Evolutionary conservation across 176 grass and related monocot species (phyloP).

Genomic region (Lolium rigidum): DNA sequence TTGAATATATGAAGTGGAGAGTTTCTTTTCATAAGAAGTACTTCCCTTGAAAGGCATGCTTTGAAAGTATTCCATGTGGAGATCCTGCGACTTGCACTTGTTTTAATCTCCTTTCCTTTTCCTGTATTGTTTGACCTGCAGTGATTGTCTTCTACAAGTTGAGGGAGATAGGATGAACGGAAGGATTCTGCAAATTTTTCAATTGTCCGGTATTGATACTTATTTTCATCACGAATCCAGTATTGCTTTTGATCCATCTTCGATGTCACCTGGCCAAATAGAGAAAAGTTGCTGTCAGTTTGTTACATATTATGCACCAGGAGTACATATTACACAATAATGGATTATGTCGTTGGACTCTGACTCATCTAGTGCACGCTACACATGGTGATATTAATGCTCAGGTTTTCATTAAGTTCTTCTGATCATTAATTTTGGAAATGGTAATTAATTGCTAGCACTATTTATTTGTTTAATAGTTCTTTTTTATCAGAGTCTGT

Average conservation of each 20-base stretch:
- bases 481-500: slow-evolving; percentile 15
- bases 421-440: slow-evolving; percentile 1
- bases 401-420: background rate
- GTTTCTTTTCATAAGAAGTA: slow-evolving; percentile 83
- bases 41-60: slow-evolving; percentile 87
- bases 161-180: slow-evolving; percentile 45
- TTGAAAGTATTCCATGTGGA: slow-evolving; percentile 87
- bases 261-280: slow-evolving; percentile 72
- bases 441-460: background rate
- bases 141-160: slow-evolving; percentile 39
- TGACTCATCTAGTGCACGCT: slow-evolving; percentile 17
- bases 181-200: slow-evolving; percentile 70
- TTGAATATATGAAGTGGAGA: slow-evolving; percentile 95
- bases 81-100: slow-evolving; percentile 49
- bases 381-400: slow-evolving; percentile 18
- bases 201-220: slow-evolving; percentile 69
- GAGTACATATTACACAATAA: slow-evolving; percentile 25
- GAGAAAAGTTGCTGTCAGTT: slow-evolving; percentile 24
- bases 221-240: slow-evolving; percentile 66
- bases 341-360: background rate
- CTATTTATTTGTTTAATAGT: background rate
- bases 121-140: slow-evolving; percentile 39
- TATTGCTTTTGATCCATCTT: slow-evolving; percentile 88
- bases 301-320: slow-evolving; percentile 25
- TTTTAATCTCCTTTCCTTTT: slow-evolving; percentile 50